These are phyloP conservation scores for Schizonepeta tenuifolia DNA, from an alignment of 257 asterid species.

Conservation along the genomic window DNA sequence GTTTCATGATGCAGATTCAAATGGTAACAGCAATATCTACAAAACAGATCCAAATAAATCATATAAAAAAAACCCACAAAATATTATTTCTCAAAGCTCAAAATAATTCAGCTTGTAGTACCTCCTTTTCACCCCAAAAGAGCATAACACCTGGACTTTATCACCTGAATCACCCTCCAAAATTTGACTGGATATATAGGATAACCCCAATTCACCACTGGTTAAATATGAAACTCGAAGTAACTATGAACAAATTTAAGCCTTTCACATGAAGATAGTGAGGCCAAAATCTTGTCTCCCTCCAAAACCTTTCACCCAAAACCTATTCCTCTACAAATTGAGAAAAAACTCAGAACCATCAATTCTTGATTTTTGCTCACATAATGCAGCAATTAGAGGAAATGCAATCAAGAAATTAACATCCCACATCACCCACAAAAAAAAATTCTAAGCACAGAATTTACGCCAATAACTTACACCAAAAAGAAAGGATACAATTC, in stretches of 20 bases:
- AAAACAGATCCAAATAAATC: constrained; percentile 24
- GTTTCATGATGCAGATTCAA: constrained; percentile 62
- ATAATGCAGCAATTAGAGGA: constrained; percentile 29
- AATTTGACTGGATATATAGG: constrained; percentile 37
- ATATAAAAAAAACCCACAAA: constrained; percentile 26
- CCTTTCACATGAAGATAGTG: constrained; percentile 33
- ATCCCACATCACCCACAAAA: constrained; percentile 18
- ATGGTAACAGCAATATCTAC: constrained; percentile 35
- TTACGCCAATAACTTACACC: not conserved
- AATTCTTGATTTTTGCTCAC: constrained; percentile 37
- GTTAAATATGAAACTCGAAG: constrained; percentile 16
- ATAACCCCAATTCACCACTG: constrained; percentile 36
- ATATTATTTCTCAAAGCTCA: not conserved
- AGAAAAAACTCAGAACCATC: constrained; percentile 48
- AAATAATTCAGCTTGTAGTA: constrained; percentile 28
- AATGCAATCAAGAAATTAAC: constrained; percentile 32
- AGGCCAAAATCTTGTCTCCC: constrained; percentile 7
- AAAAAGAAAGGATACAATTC: not conserved
- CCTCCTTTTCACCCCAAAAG: constrained; percentile 39
- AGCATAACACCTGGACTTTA: constrained; percentile 35
- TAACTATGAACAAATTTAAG: constrained; percentile 8
- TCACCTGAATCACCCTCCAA: constrained; percentile 36
- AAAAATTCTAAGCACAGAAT: not conserved
- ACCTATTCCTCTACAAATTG: constrained; percentile 44
- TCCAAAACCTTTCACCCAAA: constrained; percentile 43